Evolutionary conservation across 1,284 basidiomycete genomes (phyloP).

Genomic region (Pseudozyma sp.): DNA sequence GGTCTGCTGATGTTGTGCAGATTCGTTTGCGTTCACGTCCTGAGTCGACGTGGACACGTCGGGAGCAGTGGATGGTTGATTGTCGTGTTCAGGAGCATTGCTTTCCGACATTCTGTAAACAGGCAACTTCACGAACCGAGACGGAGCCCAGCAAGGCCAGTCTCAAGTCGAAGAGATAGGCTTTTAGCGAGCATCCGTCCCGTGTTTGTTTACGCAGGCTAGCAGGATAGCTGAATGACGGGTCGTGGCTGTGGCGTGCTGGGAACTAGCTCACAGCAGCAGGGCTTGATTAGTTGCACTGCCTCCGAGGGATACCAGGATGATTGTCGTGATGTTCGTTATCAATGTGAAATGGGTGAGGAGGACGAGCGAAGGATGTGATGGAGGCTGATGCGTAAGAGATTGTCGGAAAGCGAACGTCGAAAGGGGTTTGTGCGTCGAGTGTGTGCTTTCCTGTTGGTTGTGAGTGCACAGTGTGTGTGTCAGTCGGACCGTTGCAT

Average conservation of each 20-base stretch:
- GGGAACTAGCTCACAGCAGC: too few relatives aligned
- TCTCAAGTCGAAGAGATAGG: not conserved
- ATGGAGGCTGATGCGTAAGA: not conserved
- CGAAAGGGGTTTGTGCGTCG: constrained; percentile 10
- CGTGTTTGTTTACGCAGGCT: too few relatives aligned
- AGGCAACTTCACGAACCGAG: constrained; percentile 2
- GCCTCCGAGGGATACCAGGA: too few relatives aligned
- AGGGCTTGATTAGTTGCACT: too few relatives aligned
- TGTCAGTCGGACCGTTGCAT: constrained; percentile 12
- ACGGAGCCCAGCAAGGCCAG: not conserved
- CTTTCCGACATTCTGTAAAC: constrained; percentile 27
- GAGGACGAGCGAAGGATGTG: not conserved
- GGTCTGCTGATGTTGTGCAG: not conserved
- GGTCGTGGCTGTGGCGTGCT: too few relatives aligned
- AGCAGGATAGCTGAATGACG: too few relatives aligned
- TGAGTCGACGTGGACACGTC: not conserved
- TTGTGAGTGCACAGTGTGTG: not conserved
- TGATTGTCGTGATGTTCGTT: too few relatives aligned
- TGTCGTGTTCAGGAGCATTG: constrained; percentile 4
- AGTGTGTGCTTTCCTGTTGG: not conserved
- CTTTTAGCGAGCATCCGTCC: constrained; percentile 1
- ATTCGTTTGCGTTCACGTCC: too few relatives aligned
- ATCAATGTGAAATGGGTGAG: not conserved
- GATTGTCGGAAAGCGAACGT: not conserved
- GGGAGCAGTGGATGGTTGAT: not conserved